phyloP scores from a whole-genome alignment of 2,329 filamentous ascomycete species.

The Penicillium sp. region DNA sequence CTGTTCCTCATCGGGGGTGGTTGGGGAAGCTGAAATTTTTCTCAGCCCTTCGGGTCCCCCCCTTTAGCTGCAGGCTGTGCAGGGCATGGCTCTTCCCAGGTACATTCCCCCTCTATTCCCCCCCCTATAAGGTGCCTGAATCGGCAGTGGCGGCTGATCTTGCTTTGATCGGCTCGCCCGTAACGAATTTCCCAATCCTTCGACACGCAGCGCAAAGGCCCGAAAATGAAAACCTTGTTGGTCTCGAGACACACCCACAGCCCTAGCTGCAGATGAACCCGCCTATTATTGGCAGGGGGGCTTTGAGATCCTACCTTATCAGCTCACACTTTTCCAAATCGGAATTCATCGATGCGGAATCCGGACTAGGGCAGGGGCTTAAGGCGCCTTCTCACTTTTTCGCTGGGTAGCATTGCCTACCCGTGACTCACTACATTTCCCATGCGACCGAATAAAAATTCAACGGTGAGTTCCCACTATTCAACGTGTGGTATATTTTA shows the following conservation, averaged over 20 bases:
- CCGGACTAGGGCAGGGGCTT: slow-evolving; percentile 9
- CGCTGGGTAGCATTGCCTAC: slow-evolving; percentile 13
- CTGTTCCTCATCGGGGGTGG: neutral
- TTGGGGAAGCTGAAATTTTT: neutral
- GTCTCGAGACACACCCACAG: slow-evolving; percentile 13
- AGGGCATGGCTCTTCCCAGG: slow-evolving; percentile 14
- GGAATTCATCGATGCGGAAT: slow-evolving; percentile 12
- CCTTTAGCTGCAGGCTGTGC: slow-evolving; percentile 13
- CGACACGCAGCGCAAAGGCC: slow-evolving; percentile 8
- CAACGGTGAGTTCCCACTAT: neutral
- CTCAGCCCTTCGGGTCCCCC: slow-evolving; percentile 6
- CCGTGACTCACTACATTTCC: slow-evolving; percentile 7
- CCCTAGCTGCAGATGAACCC: slow-evolving; percentile 11
- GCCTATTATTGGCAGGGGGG: slow-evolving; percentile 15
- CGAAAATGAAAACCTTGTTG: slow-evolving; percentile 9
- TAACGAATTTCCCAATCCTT: slow-evolving; percentile 17
- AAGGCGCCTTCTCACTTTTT: neutral
- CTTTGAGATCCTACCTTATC: slow-evolving; percentile 17
- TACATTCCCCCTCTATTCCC: slow-evolving; percentile 12
- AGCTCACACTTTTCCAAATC: slow-evolving; percentile 6
- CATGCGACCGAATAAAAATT: slow-evolving; percentile 2
- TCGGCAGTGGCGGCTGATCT: slow-evolving; percentile 27
- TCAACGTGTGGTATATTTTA: slow-evolving; percentile 4
- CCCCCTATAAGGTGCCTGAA: slow-evolving; percentile 14
- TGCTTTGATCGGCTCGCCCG: slow-evolving; percentile 16